phyloP scores from a whole-genome alignment of 2,329 filamentous ascomycete genomes.

The Scedosporium apiospermum region DNA sequence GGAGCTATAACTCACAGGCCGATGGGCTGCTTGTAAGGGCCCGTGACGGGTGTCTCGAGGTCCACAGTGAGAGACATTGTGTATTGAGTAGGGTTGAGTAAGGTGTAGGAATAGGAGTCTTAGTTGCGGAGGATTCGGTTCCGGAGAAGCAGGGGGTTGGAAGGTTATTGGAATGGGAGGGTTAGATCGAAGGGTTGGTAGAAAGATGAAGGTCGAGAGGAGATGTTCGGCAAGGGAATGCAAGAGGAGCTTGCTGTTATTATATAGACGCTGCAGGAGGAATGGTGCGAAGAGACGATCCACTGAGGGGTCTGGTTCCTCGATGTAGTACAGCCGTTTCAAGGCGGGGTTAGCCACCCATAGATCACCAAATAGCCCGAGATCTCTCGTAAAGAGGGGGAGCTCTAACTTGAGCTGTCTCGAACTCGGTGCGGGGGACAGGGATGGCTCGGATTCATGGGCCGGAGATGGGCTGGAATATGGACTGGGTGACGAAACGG shows the following conservation, averaged over 20 bases:
- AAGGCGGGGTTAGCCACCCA: not conserved
- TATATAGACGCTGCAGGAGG: not conserved
- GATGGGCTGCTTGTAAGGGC: constrained; percentile 48
- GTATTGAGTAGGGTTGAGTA: not conserved
- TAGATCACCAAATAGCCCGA: not conserved
- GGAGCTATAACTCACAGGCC: constrained; percentile 41
- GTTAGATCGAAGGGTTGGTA: not conserved
- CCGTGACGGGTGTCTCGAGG: constrained; percentile 60
- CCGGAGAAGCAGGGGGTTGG: not conserved
- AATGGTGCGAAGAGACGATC: not conserved
- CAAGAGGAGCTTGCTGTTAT: not conserved
- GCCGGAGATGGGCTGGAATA: not conserved
- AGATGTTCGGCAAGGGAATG: not conserved
- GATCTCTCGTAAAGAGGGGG: not conserved
- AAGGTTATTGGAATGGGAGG: not conserved
- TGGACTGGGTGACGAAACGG: not conserved
- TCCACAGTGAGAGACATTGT: constrained; percentile 43
- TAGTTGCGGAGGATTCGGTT: not conserved
- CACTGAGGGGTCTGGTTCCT: not conserved
- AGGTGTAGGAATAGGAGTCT: not conserved
- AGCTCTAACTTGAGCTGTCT: not conserved
- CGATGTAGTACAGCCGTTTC: too few relatives aligned
- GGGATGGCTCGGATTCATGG: not conserved
- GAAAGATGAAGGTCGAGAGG: not conserved
- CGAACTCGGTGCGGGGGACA: not conserved